Conservation (phyloP, 1,284 basidiomycete genomes). For the Rhodotorula glutinis region DNA sequence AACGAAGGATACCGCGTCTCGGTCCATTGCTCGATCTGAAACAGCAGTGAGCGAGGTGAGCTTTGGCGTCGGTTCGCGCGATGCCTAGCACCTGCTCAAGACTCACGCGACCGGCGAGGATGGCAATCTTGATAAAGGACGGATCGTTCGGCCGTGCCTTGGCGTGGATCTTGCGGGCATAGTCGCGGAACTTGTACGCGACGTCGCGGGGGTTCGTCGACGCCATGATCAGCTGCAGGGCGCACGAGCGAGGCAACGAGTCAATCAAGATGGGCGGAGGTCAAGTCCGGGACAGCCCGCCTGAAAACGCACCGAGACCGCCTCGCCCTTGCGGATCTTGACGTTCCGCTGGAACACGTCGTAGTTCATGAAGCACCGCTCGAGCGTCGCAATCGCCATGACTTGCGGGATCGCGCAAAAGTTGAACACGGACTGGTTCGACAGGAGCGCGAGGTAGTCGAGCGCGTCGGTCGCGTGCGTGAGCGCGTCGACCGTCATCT, state of each 20-base stretch:
- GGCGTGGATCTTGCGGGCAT: constrained; percentile 75
- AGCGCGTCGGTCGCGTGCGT: constrained; percentile 78
- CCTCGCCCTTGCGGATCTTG: constrained; percentile 91
- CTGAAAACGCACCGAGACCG: constrained; percentile 62
- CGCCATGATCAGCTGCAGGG: constrained; percentile 73
- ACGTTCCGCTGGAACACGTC: constrained; percentile 85
- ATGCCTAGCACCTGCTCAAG: neutral
- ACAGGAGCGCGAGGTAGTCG: constrained; percentile 84
- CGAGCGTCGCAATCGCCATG: constrained; percentile 94
- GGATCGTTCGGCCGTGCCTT: constrained; percentile 78
- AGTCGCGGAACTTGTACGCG: constrained; percentile 79
- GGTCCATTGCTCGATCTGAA: constrained; percentile 83
- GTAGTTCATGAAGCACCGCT: constrained; percentile 88
- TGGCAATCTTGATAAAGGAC: constrained; percentile 74
- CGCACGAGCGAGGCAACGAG: neutral
- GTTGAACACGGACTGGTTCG: constrained; percentile 90
- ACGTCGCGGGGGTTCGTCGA: constrained; percentile 91
- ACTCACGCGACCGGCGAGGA: constrained; percentile 71
- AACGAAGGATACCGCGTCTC: constrained; percentile 54
- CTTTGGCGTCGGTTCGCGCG: neutral
- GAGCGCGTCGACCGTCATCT: constrained; percentile 87
- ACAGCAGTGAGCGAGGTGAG: too few species aligned
- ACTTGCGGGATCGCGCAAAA: constrained; percentile 93
- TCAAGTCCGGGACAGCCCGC: neutral
- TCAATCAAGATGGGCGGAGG: neutral